phyloP scores from a whole-genome alignment of 345 rosid genomes.

The Rhodamnia rubescens region DNA sequence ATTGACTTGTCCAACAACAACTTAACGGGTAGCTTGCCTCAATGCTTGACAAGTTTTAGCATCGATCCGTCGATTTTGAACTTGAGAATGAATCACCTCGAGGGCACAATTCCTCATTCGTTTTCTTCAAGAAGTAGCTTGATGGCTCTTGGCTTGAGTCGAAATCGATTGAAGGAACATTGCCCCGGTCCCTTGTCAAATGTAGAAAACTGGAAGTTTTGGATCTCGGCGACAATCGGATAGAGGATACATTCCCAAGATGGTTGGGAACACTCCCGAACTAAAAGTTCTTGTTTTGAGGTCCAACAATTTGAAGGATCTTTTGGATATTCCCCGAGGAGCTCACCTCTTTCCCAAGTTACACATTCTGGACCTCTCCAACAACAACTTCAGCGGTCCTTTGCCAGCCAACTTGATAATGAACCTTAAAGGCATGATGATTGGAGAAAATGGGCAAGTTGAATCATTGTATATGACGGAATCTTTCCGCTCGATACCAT shows the following conservation, averaged over 20 bases:
- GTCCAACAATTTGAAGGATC: background rate
- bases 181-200: background rate
- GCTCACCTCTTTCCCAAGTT: background rate
- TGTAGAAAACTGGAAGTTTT: background rate
- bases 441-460: too few species aligned
- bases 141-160: background rate
- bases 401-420: too few species aligned
- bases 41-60: background rate
- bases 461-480: too few species aligned
- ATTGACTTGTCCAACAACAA: background rate
- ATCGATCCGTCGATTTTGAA: rapidly evolving
- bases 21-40: background rate
- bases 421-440: too few species aligned
- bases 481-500: too few species aligned
- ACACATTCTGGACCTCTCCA: background rate
- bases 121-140: background rate
- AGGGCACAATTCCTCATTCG: background rate
- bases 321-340: background rate
- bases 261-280: background rate
- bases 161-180: background rate
- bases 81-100: background rate
- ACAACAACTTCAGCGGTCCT: too few species aligned
- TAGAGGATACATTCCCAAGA: background rate
- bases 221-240: background rate
- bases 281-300: background rate